Percentiles rank a stretch among this genome's conserved stretches.
phyloP scores from a whole-genome alignment of 306 rosid species.

The Comarum palustre region DNA sequence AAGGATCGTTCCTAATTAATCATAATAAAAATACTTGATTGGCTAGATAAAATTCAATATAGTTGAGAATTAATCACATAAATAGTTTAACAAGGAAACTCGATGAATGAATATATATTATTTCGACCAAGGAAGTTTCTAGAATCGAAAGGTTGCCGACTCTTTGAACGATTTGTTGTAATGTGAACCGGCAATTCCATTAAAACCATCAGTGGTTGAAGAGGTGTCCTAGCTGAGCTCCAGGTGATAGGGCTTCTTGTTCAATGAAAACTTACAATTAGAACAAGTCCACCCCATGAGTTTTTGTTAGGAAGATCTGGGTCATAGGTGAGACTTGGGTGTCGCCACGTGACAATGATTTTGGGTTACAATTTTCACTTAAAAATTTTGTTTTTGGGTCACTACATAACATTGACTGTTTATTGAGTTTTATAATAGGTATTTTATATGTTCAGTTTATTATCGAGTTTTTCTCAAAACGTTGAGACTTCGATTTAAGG shows the following conservation, averaged over 20 bases:
- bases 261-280: constrained; percentile 32
- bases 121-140: not conserved
- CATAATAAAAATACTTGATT: not conserved
- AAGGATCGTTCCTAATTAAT: not conserved
- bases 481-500: too few species aligned
- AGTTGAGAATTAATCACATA: not conserved
- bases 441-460: too few species aligned
- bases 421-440: too few species aligned
- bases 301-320: too few species aligned
- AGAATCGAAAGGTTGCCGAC: not conserved
- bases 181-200: not conserved
- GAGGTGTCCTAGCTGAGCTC: not conserved
- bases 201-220: not conserved
- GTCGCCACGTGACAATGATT: too few species aligned
- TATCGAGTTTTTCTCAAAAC: too few species aligned
- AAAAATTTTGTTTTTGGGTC: too few species aligned
- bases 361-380: too few species aligned
- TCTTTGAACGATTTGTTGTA: not conserved
- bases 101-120: not conserved
- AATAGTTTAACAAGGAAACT: not conserved
- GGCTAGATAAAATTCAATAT: not conserved
- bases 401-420: too few species aligned
- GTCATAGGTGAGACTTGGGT: not conserved
- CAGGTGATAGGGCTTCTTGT: constrained; percentile 5
- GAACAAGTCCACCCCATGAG: too few species aligned